Evolutionary conservation across 2,329 filamentous ascomycete species (phyloP).

Genomic region (Coniochaeta prunicola): DNA sequence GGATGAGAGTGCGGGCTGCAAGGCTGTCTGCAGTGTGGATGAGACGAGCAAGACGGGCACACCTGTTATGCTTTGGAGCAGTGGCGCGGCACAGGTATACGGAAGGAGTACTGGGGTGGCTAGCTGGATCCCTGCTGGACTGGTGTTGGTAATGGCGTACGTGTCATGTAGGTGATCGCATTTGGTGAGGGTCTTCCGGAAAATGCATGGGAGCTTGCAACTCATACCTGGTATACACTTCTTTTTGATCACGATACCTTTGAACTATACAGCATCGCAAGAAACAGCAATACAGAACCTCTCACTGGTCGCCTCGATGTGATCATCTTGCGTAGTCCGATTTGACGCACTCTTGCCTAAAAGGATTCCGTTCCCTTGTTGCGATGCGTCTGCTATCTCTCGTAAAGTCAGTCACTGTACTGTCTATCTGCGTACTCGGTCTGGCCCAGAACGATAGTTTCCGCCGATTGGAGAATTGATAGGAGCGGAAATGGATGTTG

Average conservation of each 20-base stretch:
- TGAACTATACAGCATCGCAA: too few relatives aligned
- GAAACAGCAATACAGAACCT: too few relatives aligned
- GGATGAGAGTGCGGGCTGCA: slow-evolving; percentile 12
- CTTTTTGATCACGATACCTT: too few relatives aligned
- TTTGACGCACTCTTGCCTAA: too few relatives aligned
- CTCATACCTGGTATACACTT: not conserved
- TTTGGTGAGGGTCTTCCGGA: not conserved
- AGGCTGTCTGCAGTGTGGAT: slow-evolving; percentile 26
- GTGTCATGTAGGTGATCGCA: not conserved
- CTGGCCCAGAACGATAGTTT: not conserved
- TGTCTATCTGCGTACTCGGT: too few relatives aligned
- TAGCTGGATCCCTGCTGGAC: slow-evolving; percentile 8
- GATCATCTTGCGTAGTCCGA: too few relatives aligned
- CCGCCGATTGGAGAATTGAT: not conserved
- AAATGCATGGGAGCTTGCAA: not conserved
- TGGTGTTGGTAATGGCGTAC: not conserved
- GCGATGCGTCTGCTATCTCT: too few relatives aligned
- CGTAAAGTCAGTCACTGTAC: too few relatives aligned
- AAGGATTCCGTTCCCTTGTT: too few relatives aligned
- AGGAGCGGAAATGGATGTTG: not conserved
- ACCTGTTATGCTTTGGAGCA: slow-evolving; percentile 26
- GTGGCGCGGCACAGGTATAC: not conserved
- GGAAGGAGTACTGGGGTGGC: not conserved
- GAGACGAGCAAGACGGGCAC: slow-evolving; percentile 26
- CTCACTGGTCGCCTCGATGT: too few relatives aligned